Base-by-base conservation (phyloP, 1,139 yeast species). In the Magnusiomyces ingens region DNA sequence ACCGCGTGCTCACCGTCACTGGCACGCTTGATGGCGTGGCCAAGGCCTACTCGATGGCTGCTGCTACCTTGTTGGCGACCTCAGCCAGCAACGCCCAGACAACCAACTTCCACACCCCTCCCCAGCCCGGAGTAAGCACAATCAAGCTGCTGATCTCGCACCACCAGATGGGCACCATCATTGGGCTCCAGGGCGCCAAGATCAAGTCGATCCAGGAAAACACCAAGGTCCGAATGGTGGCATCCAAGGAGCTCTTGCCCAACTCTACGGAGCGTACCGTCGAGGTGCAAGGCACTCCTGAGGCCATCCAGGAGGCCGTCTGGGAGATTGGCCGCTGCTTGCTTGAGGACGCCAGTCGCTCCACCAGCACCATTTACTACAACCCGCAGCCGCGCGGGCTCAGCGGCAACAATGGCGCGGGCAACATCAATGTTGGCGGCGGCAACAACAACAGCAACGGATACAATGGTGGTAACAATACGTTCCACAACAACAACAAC, bases 131-230 rank as follows among this genome's bases (percentile, higher is more conserved):
- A 80, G 42, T 65, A 71, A 18, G 76, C 85, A 32, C 82, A 45
- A 71, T 89, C 62, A 78, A 96, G 64, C 73, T 90, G 52, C 74
- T 91, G 58, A 77, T 90, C 57, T 91, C 96, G 49, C 90, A 90
- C 71, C 78, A 84, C 57, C 96, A 89, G 70, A 84, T 90, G 82
- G 96, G 97, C 46, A 84, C 95, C 11, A 79, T 90, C 53, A 90
- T 90, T 67, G 97, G 97, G 50, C 81, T 87, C 55, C 87, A 80
- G 61, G 97, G 97, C 51, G 74, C 77, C 38, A 79, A 93, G 68
- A 90, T 90, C 66, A 91, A 88, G 72, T 78, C 83, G 54, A 80
- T 90, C 59, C 96, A 89, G 71, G 84, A 82, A 56, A 73, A 72
- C 48, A 84, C 75, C 67, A 75, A 79, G 57, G 88, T 89, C 52